A percentile compares a stretch with the other conserved stretches of the same genome.
Evolutionary conservation across 2,329 filamentous ascomycete genomes (phyloP).

Genomic region (Remersonia thermophila): DNA sequence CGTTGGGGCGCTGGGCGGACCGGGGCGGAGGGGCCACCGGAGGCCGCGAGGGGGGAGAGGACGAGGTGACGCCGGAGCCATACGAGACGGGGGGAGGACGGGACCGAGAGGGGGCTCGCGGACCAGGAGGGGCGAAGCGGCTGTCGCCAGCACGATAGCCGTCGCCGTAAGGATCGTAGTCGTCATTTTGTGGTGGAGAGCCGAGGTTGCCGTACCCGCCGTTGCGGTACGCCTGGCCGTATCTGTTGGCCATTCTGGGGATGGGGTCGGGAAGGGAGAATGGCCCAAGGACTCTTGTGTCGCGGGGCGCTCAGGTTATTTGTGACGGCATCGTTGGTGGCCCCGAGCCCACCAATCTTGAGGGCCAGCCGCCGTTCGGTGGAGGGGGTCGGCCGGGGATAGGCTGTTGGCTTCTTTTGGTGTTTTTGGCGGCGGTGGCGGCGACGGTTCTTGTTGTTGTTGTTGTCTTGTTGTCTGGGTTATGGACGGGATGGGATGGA

Average conservation of each 20-base stretch:
- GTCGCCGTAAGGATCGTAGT: conserved; percentile 39
- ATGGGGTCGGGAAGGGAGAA: not conserved
- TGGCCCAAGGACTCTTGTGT: not conserved
- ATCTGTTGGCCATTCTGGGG: conserved; percentile 38
- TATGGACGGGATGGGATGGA: too few species aligned
- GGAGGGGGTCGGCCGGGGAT: too few species aligned
- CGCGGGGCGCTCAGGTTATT: not conserved
- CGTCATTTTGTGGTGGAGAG: conserved; percentile 25
- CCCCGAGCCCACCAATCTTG: too few species aligned
- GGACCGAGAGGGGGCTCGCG: conserved; percentile 17
- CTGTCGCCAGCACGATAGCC: conserved; percentile 27
- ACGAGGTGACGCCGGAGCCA: not conserved
- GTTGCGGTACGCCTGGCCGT: conserved; percentile 34
- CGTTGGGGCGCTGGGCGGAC: conserved; percentile 17
- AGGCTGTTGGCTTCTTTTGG: too few species aligned
- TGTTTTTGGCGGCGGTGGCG: too few species aligned
- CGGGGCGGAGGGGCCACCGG: conserved; percentile 21
- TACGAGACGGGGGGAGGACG: conserved; percentile 13
- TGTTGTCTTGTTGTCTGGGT: too few species aligned
- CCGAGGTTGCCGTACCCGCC: conserved; percentile 34
- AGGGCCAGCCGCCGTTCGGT: too few species aligned
- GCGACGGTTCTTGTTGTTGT: too few species aligned
- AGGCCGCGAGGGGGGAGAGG: not conserved
- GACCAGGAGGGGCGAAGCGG: conserved; percentile 26
- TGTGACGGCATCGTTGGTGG: too few species aligned